Conservation (phyloP, 148 eudicot genomes). For the Limonium bicolor region DNA sequence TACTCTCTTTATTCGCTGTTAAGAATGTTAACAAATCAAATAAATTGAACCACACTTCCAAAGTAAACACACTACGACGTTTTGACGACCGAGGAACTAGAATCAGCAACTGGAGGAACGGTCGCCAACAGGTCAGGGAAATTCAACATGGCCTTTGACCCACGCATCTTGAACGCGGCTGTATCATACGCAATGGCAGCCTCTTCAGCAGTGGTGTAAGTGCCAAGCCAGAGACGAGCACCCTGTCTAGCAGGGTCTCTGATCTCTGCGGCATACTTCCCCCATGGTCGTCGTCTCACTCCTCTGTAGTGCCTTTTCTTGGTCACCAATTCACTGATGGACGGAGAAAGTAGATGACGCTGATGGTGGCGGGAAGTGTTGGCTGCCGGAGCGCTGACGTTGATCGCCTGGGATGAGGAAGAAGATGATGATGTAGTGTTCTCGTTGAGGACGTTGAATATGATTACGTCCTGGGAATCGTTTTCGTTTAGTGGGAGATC, state of each 20-base stretch:
- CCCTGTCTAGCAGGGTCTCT: conserved; percentile 43
- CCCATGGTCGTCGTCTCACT: conserved; percentile 61
- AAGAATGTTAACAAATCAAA: no score
- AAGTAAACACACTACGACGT: no score
- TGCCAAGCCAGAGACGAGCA: conserved; percentile 54
- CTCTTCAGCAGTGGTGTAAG: conserved; percentile 42
- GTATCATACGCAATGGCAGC: conserved; percentile 62
- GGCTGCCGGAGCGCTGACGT: neutral
- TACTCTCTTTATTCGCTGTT: no score
- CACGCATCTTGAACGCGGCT: conserved; percentile 53
- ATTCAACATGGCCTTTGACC: conserved; percentile 50
- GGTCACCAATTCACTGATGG: conserved; percentile 4
- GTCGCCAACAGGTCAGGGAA: conserved; percentile 26
- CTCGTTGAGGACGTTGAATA: conserved; percentile 34
- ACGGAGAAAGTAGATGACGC: neutral
- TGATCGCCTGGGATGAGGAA: neutral
- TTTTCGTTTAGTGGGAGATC: conserved; percentile 56
- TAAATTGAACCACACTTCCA: no score
- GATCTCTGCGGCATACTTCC: conserved; percentile 56
- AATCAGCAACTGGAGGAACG: conserved; percentile 1
- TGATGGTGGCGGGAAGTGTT: neutral
- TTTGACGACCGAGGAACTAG: no score
- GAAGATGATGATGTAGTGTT: conserved; percentile 8
- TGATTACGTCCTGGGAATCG: conserved; percentile 57
- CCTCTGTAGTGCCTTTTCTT: conserved; percentile 43